Base-by-base conservation (phyloP, 163 green algal species). In the Prototheca wickerhamii region DNA sequence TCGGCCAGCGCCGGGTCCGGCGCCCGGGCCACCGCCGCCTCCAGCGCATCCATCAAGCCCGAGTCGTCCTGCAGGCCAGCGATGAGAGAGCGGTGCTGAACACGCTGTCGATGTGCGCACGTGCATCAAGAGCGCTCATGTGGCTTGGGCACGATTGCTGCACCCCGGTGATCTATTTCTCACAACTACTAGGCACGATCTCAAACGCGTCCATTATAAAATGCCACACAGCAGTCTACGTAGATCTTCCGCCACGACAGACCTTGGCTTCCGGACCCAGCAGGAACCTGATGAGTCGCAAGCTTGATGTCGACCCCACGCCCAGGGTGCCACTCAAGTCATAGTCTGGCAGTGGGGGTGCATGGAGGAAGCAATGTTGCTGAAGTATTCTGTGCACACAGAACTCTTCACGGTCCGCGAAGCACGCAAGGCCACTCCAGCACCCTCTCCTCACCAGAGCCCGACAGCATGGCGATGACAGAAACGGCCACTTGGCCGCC, bases 401-500 rank as follows among this genome's bases (percentile, higher is more conserved):
- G 40, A 15, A 49, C 15, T 10, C n/a, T 21, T 12, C 53, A 60
- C 1, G 23, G 5, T 37, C 26, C 53, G 0, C 53, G 26, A 21
- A 23, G 53, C 26, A 25, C n/a, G 12, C 53, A 60, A 8, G 26
- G 23, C 53, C 53, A 8, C 29, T 21, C 6, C 29, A 35, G 5
- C 2, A 21, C 25, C 29, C 5, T 21, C 53, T 21, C 15, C 58
- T 25, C 60, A 64, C 67, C 60, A 0, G 35, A 61, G 4, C 86
- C 86, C 21, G 64, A 46, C 43, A 94, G 78, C 43, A 83, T 61
- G 25, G 85, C 87, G 42, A 94, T 59, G 17, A 76, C 76, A 5
- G 76, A 62, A 56, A 92, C 70, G 6, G 89, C 83, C 21, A 58
- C 60, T 25, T 58, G 17, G 15, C 78, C 82, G 12, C 76, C 76